These are phyloP conservation scores for Phytophthora pseudosyringae DNA, from an alignment of 352 stramenopile genomes.

Conservation along the genomic window DNA sequence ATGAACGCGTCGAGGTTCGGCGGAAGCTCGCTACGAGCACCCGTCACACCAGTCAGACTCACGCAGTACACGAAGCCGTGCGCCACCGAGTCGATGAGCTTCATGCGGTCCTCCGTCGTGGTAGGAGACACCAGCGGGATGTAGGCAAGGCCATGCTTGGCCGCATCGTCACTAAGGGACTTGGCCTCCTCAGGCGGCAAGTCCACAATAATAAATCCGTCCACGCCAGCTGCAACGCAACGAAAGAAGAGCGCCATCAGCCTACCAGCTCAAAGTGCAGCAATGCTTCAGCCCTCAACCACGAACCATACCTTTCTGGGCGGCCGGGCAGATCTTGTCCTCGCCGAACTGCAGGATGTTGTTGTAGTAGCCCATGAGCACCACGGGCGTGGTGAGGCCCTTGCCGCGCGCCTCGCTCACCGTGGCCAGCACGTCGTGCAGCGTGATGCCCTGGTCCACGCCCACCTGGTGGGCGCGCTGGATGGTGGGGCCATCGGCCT, in stretches of 20 bases:
- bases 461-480: conserved; percentile 95
- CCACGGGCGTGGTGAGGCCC: conserved; percentile 95
- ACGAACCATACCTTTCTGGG: conserved; percentile 60
- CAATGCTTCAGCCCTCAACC: conserved; percentile 13
- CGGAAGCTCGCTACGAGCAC: conserved; percentile 90
- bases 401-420: conserved; percentile 90
- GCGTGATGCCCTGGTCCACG: conserved; percentile 93
- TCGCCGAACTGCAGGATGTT: conserved; percentile 98
- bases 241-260: conserved; percentile 1
- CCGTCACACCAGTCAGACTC: conserved; percentile 94
- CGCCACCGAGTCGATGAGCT: conserved; percentile 68
- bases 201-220: conserved; percentile 99
- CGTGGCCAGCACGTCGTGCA: conserved; percentile 94
- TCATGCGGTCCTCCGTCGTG: conserved; percentile 95
- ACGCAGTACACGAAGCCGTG: conserved; percentile 91
- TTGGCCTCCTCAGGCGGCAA: conserved; percentile 95
- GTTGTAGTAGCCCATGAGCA: conserved; percentile 99
- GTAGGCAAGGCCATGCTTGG: conserved; percentile 93
- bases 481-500: conserved; percentile 98
- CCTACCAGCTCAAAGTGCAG: neutral
- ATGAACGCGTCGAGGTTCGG: conserved; percentile 95
- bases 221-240: conserved; percentile 75
- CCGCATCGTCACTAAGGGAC: conserved; percentile 90
- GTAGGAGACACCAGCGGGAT: conserved; percentile 98
- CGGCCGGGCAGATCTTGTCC: conserved; percentile 87